Evolutionary conservation across 1,284 basidiomycete species (phyloP), one percentile per base, ranked within the genome.

Genomic region (Coniferiporia sulphurascens): DNA sequence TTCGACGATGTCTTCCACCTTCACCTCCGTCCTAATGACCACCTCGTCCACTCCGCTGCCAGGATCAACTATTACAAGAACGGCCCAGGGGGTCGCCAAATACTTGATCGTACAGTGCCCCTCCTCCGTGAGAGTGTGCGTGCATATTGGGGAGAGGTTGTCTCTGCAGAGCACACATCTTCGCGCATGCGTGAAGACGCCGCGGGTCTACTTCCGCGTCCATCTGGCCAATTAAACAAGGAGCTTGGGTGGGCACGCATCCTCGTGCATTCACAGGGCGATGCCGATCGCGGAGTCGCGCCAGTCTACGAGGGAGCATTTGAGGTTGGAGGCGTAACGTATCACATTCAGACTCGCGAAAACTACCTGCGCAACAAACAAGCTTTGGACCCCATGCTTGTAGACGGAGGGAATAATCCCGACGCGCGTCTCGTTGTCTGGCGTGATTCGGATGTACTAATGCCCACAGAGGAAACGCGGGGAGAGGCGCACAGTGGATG

Each of bases 241-340:
- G 78, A 80, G 50, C 75, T 87, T 7, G 89, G 89, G 17, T 85
- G 82, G 79, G 89, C 88, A 13, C 81, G 84, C 19, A 84, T 91
- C 64, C 83, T 86, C 68, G 79, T 91, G 1, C 83, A 88, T 69
- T 71, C 85, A 65, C 80, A 85, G 65, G 87, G 86, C 36, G 79
- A 85, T 65, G 70, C 74, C 32, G 71, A 70, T 12, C 67, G 65
- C 55, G 78, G 77, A 59, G 63, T 76, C 34, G 67, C 81, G 3
- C 86, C 87, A 2, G 70, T 81, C 2, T 91, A 86, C 68, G 89
- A 93, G 68, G 92, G 92, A 57, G 83, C 86, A 7, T 93, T 93
- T 73, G 80, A 81, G 8, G 78, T 82, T 15, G 72, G 82, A 50
- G 90, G 90, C 17, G 76, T 84, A 59, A 76, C 81, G n/a, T 85